Base-by-base conservation (phyloP, 345 rosid genomes). In the Iberis pinnata region DNA sequence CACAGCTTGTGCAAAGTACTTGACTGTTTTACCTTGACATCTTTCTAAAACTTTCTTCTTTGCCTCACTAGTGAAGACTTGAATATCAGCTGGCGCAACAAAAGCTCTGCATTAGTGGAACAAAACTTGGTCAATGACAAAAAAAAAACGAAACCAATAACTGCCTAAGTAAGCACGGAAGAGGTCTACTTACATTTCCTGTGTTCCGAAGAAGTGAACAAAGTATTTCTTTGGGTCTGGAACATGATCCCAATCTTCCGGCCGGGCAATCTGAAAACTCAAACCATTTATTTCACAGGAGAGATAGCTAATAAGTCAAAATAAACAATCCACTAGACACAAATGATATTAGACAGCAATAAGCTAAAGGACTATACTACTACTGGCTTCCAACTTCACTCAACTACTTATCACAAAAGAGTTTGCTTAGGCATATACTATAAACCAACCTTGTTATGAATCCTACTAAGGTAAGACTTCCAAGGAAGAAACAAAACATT, bases 141-240 rank as follows among this genome's bases (percentile, higher is more conserved):
- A 22, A 2, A 22, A 3, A 27, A 49, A 27, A 24, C 29, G 24
- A 35, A 2, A 8, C 5, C 14, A 42, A 42, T 33, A 22, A 22
- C 25, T 22, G 25, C 25, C 33, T 29, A 29, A 29, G 8, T 6
- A 29, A 43, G 5, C 18, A 60, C 4, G 53, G 20, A 27, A 9
- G 37, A 7, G 7, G 37, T 2, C 11, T 32, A 75, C 96, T 81
- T 71, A 92, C 96, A 92, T 92, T 76, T 92, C 96, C 68, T 83
- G 63, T 9, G 98, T 92, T 68, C 98, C 97, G 63, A 85, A 92
- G 76, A 92, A 92, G 31, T 78, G 75, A 60, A 88, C 95, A 71
- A 92, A 92, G 61, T 78, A 71, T 70, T 88, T 92, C 75, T 80
- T 88, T 35, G 93, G 80, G 58, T 92, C 97, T 41, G 81, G 82